Evolutionary conservation across 768 basidiomycete species (phyloP), one percentile per base, ranked within the genome.

Genomic region (Rhodotorula kratochvilovae): DNA sequence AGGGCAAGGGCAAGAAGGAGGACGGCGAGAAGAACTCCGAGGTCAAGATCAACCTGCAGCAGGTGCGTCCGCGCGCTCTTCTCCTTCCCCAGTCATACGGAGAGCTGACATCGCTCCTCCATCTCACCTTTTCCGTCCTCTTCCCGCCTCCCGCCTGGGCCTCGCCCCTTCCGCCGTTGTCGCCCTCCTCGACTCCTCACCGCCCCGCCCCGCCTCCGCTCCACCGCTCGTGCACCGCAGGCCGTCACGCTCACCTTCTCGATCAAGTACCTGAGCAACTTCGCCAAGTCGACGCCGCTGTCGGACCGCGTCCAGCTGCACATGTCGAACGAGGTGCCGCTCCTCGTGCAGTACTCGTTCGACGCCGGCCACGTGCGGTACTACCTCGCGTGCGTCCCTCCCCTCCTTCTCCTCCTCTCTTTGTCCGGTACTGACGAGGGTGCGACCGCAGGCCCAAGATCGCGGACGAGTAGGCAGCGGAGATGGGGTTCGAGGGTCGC

Each of bases 241-340:
- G 87, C 90, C 73, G 95, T 99, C 72, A 86, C 87, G 54, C 84
- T 98, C 60, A 97, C 93, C 2, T 98, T 98, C 84, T 92, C 91
- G 43, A 84, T 98, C 77, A 98, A 97, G 81, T 99, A 98, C 81
- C 88, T 98, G 39, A 88, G 90, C 80, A 97, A 96, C 83, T 98
- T 99, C 78, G 87, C 92, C 63, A 98, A 96, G 85, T 91, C 90
- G 73, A 83, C 89, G 3, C 84, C 87, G 42, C 82, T 99, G 50
- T 85, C 87, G 23, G 84, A 83, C 72, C 85, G 83, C 36, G 92
- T 94, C 46, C 86, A 70, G 78, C 85, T 96, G 33, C 89, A 89
- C 85, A 88, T 96, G 88, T 90, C 88, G 81, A 91, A 90, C 79
- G 92, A 95, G 45, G 92, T 95, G 0, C 92, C 92, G 5, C 83